A percentile compares a stretch with the other conserved stretches of the same genome.
Conservation (phyloP, 2,329 filamentous ascomycete species). For the Daldinia eschscholtzii region DNA sequence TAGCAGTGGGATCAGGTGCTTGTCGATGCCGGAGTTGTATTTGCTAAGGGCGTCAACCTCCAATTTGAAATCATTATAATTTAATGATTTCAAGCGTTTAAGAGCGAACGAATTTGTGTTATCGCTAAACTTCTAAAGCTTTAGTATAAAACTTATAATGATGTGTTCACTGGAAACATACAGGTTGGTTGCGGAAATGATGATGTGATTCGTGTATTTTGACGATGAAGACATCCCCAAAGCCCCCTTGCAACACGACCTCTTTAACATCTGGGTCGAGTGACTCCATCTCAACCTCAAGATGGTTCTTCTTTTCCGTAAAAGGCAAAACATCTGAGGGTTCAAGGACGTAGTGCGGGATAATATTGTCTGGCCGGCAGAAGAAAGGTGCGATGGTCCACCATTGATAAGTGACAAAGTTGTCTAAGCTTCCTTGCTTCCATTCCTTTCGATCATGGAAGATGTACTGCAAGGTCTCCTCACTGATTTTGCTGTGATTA, state of each 20-base stretch:
- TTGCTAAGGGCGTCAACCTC: constrained; percentile 31
- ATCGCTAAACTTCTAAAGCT: constrained; percentile 1
- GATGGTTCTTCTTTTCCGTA: constrained; percentile 11
- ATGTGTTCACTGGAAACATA: not conserved
- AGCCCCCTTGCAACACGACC: constrained; percentile 18
- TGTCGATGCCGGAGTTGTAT: constrained; percentile 17
- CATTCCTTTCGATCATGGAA: constrained; percentile 11
- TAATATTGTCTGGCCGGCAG: not conserved
- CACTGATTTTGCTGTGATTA: not conserved
- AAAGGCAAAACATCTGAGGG: constrained; percentile 19
- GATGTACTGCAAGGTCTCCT: not conserved
- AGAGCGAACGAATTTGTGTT: constrained; percentile 24
- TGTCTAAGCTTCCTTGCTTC: not conserved
- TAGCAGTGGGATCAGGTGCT: constrained; percentile 29
- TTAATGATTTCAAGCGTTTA: constrained; percentile 25
- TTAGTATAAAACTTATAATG: not conserved
- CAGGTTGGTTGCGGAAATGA: constrained; percentile 3
- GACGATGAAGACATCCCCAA: constrained; percentile 28
- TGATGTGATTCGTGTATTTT: constrained; percentile 26
- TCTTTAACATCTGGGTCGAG: constrained; percentile 19
- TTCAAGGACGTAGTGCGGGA: constrained; percentile 30
- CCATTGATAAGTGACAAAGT: constrained; percentile 23
- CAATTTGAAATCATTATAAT: constrained; percentile 13
- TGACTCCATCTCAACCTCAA: constrained; percentile 5
- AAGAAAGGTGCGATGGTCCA: constrained; percentile 31